These are phyloP conservation scores for Nakazawaea anatomiae DNA, from an alignment of 805 yeast species.

Conservation along the genomic window DNA sequence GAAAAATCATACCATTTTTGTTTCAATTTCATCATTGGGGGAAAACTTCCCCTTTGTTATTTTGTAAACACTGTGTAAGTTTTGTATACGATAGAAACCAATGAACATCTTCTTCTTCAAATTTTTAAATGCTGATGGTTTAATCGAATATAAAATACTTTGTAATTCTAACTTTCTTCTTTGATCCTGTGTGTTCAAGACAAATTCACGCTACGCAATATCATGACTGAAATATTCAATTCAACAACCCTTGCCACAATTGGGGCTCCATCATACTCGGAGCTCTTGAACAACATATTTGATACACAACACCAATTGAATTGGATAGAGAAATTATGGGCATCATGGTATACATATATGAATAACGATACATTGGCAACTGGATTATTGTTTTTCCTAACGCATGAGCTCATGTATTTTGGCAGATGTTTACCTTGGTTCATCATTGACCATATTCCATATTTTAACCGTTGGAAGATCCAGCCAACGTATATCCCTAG, in stretches of 20 bases:
- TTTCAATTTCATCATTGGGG: no score
- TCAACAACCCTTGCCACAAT: slow-evolving; percentile 20
- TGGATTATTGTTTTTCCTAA: slow-evolving; percentile 47
- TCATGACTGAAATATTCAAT: slow-evolving; percentile 27
- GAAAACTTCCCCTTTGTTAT: no score
- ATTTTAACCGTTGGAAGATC: slow-evolving; percentile 46
- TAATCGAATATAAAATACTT: background rate
- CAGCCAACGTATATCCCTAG: slow-evolving; percentile 49
- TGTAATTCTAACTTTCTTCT: background rate
- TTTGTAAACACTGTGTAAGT: background rate
- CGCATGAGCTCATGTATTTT: slow-evolving; percentile 52
- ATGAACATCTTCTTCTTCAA: no score
- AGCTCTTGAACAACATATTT: slow-evolving; percentile 29
- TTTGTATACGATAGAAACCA: background rate
- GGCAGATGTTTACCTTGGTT: slow-evolving; percentile 58
- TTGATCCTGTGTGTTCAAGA: no score
- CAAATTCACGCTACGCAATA: background rate
- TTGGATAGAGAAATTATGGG: slow-evolving; percentile 44
- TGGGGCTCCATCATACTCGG: slow-evolving; percentile 23
- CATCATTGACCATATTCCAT: slow-evolving; percentile 46
- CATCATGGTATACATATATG: slow-evolving; percentile 48
- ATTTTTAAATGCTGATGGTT: no score
- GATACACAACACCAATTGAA: slow-evolving; percentile 36
- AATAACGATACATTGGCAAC: slow-evolving; percentile 52
- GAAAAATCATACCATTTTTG: slow-evolving; percentile 3